phyloP scores from a whole-genome alignment of 805 yeast species.

The Cephaloascus fragrans region DNA sequence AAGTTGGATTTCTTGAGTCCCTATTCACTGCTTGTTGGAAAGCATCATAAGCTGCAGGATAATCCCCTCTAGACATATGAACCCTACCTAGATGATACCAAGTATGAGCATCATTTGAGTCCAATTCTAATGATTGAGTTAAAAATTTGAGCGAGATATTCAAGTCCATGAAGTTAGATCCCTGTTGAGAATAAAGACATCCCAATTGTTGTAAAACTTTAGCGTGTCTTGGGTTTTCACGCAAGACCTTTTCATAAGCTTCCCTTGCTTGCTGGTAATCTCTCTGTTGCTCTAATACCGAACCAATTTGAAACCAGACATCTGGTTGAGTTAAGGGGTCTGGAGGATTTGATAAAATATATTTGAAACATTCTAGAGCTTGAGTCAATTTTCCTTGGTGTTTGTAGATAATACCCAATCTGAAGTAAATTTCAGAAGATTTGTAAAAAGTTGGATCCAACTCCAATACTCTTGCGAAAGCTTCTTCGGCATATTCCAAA shows the following conservation, averaged over 20 bases:
- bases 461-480: constrained; percentile 90
- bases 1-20: constrained; percentile 94
- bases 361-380: constrained; percentile 91
- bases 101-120: constrained; percentile 85
- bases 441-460: constrained; percentile 95
- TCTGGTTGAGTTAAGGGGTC: constrained; percentile 94
- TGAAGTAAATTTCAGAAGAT: constrained; percentile 91
- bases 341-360: constrained; percentile 85
- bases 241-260: constrained; percentile 88
- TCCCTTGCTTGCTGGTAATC: constrained; percentile 89
- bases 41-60: constrained; percentile 93
- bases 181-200: constrained; percentile 77
- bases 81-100: constrained; percentile 97
- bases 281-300: constrained; percentile 87
- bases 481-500: constrained; percentile 95
- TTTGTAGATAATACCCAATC: constrained; percentile 93
- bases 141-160: constrained; percentile 75
- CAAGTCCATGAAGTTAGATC: constrained; percentile 66
- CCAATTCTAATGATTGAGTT: constrained; percentile 82
- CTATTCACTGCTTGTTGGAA: constrained; percentile 98
- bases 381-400: constrained; percentile 82
- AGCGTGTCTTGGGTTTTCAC: constrained; percentile 87
- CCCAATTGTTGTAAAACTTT: constrained; percentile 95
- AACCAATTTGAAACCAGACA: constrained; percentile 97
- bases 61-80: constrained; percentile 92